Base-by-base conservation (phyloP, 2,329 filamentous ascomycete species). In the Penicillium crustosum region DNA sequence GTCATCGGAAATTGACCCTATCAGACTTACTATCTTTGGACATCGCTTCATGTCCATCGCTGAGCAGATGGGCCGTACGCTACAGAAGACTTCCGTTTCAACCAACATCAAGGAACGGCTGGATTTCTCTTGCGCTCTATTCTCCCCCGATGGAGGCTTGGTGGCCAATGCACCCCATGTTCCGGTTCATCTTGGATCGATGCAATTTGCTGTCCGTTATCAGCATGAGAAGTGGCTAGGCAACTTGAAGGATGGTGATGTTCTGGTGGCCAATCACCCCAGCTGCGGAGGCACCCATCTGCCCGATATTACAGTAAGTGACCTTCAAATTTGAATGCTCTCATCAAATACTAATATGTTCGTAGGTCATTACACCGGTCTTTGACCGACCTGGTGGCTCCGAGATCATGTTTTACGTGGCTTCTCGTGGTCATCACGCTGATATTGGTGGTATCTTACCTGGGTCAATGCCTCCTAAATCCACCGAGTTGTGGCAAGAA, bases 361-460 rank as follows among this genome's bases (percentile, higher is more conserved):
- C 5, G 0, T 43, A 73, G 71, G 68, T 92, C 27, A 85, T 92
- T 61, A 93, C 90, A 35, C 90, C 90, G 0, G 89, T 90, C 0
- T 93, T 93, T 73, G 86, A 86, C 10, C 79, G 77, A 6, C 72
- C 72, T 5, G 71, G 71, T 61, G 88, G 86, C 2, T 84, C 88
- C 56, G 83, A 88, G 17, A 92, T 93, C 58, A 82, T 93, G 54
- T 93, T 93, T 74, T 93, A 92, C 61, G 89, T 91, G 1, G 90
- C 90, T 0, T 91, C 88, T 5, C 83, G 90, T 38, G 90, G 90
- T 0, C 90, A 94, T 70, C 90, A 93, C 66, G 90, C 90, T 10
- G 90, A 94, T 67, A 93, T 94, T 61, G 91, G 91, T 12, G 91
- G 91, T 9, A 92, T 93, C 44, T 80, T 91, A 0, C 89, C 90